Evolutionary conservation across 1,284 basidiomycete species (phyloP), one percentile per base, ranked within the genome.

Genomic region (Melampsora larici-populina): DNA sequence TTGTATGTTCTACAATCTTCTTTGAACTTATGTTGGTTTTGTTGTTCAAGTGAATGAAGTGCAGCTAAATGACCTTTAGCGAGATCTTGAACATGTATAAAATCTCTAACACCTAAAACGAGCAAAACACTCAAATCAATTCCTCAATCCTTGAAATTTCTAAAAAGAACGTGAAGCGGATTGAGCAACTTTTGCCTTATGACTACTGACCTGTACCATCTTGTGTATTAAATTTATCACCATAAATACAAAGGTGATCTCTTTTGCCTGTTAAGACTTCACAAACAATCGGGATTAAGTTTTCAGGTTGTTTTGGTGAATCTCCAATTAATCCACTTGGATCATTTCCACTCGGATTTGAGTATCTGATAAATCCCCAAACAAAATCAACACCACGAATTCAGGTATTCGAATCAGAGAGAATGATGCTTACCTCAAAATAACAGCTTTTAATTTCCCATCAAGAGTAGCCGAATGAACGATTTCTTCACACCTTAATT

Each of bases 301-400:
- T 81, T 51, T 80, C 80, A 1, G 81, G 79, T 40, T 79, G 72
- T 29, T 70, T 79, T 11, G 79, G 79, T 64, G 78, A 80, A 74
- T 81, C 81, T 43, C 81, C 80, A 15, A 81, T 80, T 48, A 80
- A 71, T 7, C 81, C 81, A 7, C 80, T 81, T 2, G 79, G 76
- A 64, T 81, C 79, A 43, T 80, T 80, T 7, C 81, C 81, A 70
- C 80, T 80, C 15, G 81, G 81, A 63, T 81, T 81, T 51, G 80
- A 79, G 69, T 81, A 81, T 40, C 81, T 79, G 21, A 81, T 72
- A 15, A 43, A 43, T 43, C 40, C 6, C 40, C 36, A 3, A 43
- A 1, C 6, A 7, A 43, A 13, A 43, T 36, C 36, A 36, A 36
- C 36, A 36, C 36, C 36, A 36, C 3, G 9, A 36, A 36, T 9